Evolutionary conservation across 495 filamentous ascomycete genomes (phyloP), one percentile per base, ranked within the genome.

Genomic region (Parathielavia hyrcaniae): DNA sequence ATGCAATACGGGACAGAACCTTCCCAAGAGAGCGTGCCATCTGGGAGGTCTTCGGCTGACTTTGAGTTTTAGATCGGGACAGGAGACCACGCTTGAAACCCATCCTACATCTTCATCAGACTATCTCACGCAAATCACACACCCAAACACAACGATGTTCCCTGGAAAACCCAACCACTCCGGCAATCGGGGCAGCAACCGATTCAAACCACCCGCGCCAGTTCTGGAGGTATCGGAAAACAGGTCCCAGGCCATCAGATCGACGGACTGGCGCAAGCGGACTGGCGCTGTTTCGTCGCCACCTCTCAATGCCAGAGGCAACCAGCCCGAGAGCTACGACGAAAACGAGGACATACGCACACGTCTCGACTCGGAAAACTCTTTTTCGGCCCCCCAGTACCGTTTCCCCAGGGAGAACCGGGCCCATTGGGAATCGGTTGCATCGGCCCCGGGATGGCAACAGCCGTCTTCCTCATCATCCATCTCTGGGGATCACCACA

Each of bases 181-280:
- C 5, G 20, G 39, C 46, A 26, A n/a, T 51, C 52, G 41, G 41
- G 30, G 52, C 19, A n/a, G 19, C 10, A 51, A 32, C 58, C 64
- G 62, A 5, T 16, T 52, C 23, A 61, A 19, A 14, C 40, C n/a
- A 16, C 22, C 51, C 12, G 30, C 49, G n/a, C 44, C 26, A 11
- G 67, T 64, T 17, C 14, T 32, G 11, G 20, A 36, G 6, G 2
- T 22, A 10, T 62, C 56, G 20, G 50, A 59, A 16, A 40, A 30
- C 40, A 66, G 53, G 32, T 64, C 61, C n/a, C 60, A 61, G 40
- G 63, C 61, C 16, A 59, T 67, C 9, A 57, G 61, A 14, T 65
- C 68, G 5, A 26, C 55, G 14, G 67, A 71, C 59, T 71, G 68
- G 68, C 63, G 68, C 13, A 71, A 55, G 51, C 57, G 51, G 23